A percentile compares a stretch with the other conserved stretches of the same genome.
phyloP scores from a whole-genome alignment of 1,284 basidiomycete genomes.

The Apiotrichum sp. region DNA sequence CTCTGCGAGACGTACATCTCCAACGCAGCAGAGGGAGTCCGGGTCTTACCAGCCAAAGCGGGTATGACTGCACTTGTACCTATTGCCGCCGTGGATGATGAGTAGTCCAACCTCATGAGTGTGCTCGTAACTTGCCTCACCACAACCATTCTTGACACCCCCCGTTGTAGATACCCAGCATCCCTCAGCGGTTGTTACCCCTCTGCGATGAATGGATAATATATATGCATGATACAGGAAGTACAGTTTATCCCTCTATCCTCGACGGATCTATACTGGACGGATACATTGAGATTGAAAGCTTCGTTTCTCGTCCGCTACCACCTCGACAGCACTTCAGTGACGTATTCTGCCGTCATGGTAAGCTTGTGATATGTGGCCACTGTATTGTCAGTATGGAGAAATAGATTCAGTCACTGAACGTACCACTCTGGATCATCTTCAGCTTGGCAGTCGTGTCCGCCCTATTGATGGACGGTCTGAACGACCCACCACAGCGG shows the following conservation, averaged over 20 bases:
- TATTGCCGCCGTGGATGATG: constrained; percentile 8
- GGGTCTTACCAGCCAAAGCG: constrained; percentile 37
- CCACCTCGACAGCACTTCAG: constrained; percentile 35
- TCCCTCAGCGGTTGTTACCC: too few relatives aligned
- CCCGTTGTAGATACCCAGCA: background rate
- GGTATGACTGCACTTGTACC: constrained; percentile 36
- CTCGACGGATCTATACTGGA: too few relatives aligned
- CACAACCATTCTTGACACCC: too few relatives aligned
- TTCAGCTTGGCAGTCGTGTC: constrained; percentile 65
- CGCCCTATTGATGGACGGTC: constrained; percentile 61
- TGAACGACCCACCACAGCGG: constrained; percentile 77
- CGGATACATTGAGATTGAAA: too few relatives aligned
- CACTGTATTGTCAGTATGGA: constrained; percentile 19
- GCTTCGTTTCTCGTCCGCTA: constrained; percentile 10
- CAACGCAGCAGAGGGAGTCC: constrained; percentile 38
- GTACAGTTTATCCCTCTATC: too few relatives aligned
- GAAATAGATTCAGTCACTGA: background rate
- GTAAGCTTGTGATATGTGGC: constrained; percentile 43
- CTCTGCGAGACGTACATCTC: constrained; percentile 43
- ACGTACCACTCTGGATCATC: constrained; percentile 60
- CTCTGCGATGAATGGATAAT: background rate
- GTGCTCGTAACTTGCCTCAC: too few relatives aligned
- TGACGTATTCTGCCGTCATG: constrained; percentile 41
- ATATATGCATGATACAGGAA: constrained; percentile 8
- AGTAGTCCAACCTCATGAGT: background rate